A percentile compares a stretch with the other conserved stretches of the same genome.
Evolutionary conservation across 768 basidiomycete species (phyloP).

Genomic region (Russula sp.): DNA sequence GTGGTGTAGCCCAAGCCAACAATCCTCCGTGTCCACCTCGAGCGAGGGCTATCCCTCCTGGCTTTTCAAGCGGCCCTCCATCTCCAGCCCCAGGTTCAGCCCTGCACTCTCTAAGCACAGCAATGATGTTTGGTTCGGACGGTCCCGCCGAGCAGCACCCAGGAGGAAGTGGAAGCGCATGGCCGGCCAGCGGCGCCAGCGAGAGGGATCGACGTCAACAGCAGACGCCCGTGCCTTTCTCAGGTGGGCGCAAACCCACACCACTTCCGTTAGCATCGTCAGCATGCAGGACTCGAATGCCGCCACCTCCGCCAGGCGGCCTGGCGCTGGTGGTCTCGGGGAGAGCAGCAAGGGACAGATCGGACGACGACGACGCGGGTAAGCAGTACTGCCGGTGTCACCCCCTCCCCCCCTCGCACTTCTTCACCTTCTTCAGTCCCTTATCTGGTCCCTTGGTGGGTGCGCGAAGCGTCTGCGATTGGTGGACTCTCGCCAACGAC

Average conservation of each 20-base stretch:
- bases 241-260: constrained; percentile 72
- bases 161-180: no score
- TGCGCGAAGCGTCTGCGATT: constrained; percentile 41
- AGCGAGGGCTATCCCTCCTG: constrained; percentile 76
- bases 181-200: neutral
- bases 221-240: constrained; percentile 35
- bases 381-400: constrained; percentile 35
- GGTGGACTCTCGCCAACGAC: constrained; percentile 44
- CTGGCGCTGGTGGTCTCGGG: constrained; percentile 33
- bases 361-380: constrained; percentile 52
- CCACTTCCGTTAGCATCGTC: constrained; percentile 78
- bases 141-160: neutral
- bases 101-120: constrained; percentile 54
- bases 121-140: constrained; percentile 33
- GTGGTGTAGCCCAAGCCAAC: constrained; percentile 1
- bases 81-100: constrained; percentile 75
- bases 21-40: constrained; percentile 14
- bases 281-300: constrained; percentile 50
- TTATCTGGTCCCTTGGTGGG: constrained; percentile 62
- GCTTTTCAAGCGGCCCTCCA: constrained; percentile 75
- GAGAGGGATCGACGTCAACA: no score
- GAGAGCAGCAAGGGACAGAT: constrained; percentile 51
- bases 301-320: neutral
- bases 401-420: constrained; percentile 5
- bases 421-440: constrained; percentile 38